Conservation (phyloP, 805 yeast species). For the Pichia phayaonensis region DNA sequence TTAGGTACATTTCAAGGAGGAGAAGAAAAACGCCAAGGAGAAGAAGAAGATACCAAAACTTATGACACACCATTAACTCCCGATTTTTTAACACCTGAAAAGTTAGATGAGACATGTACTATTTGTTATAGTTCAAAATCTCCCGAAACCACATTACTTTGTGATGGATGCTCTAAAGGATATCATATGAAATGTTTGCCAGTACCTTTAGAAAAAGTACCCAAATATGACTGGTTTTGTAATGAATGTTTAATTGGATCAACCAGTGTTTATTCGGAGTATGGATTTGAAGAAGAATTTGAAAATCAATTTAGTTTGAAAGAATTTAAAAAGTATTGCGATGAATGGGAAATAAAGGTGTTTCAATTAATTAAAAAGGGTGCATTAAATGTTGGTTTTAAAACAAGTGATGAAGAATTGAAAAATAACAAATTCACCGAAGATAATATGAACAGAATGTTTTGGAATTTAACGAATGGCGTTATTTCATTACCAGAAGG, state of each 20-base stretch:
- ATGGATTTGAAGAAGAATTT: constrained; percentile 70
- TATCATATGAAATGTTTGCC: constrained; percentile 62
- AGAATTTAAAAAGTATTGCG: constrained; percentile 54
- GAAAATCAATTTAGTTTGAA: constrained; percentile 39
- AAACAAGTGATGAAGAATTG: neutral
- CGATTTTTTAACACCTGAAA: constrained; percentile 9
- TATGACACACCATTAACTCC: constrained; percentile 1
- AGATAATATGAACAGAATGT: constrained; percentile 48
- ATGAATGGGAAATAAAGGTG: constrained; percentile 34
- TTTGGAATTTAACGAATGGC: constrained; percentile 45
- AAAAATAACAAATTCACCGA: constrained; percentile 31
- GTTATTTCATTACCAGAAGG: constrained; percentile 9
- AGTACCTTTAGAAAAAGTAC: constrained; percentile 39
- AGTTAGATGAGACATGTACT: constrained; percentile 16
- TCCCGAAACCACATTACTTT: constrained; percentile 44
- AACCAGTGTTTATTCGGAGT: constrained; percentile 50
- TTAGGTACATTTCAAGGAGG: neutral
- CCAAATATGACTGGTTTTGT: constrained; percentile 70
- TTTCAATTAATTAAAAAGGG: neutral
- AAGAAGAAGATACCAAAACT: neutral
- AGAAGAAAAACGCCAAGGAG: neutral
- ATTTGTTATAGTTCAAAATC: constrained; percentile 41
- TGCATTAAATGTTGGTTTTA: constrained; percentile 12
- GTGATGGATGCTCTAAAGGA: constrained; percentile 68
- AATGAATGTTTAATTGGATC: constrained; percentile 72